Base-by-base conservation (phyloP, 2,329 filamentous ascomycete species). In the Cephalotrichum gorgonifer region DNA sequence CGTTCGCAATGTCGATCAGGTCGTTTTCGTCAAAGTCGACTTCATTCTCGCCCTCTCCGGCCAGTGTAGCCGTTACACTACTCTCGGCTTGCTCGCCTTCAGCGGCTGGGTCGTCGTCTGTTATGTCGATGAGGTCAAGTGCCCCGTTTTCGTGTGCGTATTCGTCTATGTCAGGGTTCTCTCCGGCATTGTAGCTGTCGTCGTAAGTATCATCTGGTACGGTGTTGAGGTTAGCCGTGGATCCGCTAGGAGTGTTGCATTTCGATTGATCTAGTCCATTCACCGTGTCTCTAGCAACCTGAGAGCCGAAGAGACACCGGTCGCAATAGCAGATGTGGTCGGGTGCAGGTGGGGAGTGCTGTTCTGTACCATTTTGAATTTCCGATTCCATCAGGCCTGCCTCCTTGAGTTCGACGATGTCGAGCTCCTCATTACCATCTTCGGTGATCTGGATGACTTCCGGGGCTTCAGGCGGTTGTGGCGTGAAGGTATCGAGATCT, bases 401-500 rank as follows among this genome's bases (percentile, higher is more conserved):
- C n/a, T 20, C 35, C 7, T 39, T 17, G 28, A 38, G 20, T 6
- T 38, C 33, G 20, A 44, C 11, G 22, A 44, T 48, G 44, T 33
- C 51, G 35, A 47, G 20, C 44, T 43, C 43, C 17, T 48, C 50
- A 26, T 50, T 44, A 30, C 48, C 48, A 43, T 44, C 51, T 22
- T 49, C 52, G 15, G 44, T 43, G 15, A 47, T 47, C 9, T 52
- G 44, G 26, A 47, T 44, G 30, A 47, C 28, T 15, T 56, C 54
- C 11, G 54, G 50, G 41, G 54, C 53, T 15, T 51, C 50, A 8
- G 54, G 41, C 15, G 53, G 52, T 30, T 51, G 49, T 44, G 43
- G 47, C 17, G 44, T 52, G 15, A 44, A 35, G 3, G 53, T 44
- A 39, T 47, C 43, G 33, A 48, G 20, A 23, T 52, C 49, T 35